Conservation (phyloP, 805 yeast species). For the Schwanniomyces polymorphus region DNA sequence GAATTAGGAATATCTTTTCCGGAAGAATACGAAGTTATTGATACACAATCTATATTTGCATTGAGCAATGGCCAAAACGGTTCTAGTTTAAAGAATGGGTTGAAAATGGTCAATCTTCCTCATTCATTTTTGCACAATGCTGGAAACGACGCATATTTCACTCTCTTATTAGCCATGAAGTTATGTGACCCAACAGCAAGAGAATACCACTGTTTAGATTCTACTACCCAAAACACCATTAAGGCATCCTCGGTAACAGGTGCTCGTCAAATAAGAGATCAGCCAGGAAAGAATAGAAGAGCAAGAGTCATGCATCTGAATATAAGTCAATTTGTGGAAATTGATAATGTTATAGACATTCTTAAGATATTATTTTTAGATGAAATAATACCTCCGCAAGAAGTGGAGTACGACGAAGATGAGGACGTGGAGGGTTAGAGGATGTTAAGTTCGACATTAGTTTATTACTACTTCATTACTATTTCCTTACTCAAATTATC, state of each 20-base stretch:
- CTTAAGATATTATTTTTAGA: neutral
- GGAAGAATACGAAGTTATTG: slow-evolving; percentile 24
- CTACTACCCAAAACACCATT: neutral
- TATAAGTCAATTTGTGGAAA: slow-evolving; percentile 1
- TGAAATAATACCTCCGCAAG: neutral
- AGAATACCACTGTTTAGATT: slow-evolving; percentile 6
- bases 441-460: too few relatives aligned
- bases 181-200: slow-evolving; percentile 47
- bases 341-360: neutral
- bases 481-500: neutral
- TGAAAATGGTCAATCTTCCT: slow-evolving; percentile 50
- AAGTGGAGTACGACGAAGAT: neutral
- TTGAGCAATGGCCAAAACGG: slow-evolving; percentile 40
- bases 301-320: neutral
- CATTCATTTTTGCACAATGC: slow-evolving; percentile 66
- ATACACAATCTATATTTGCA: slow-evolving; percentile 49
- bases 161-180: slow-evolving; percentile 49
- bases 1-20: slow-evolving; percentile 50
- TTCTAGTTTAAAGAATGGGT: slow-evolving; percentile 43
- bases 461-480: too few relatives aligned
- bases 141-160: slow-evolving; percentile 68
- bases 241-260: neutral
- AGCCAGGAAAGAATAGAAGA: slow-evolving; percentile 3
- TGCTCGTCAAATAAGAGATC: neutral
- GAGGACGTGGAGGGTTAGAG: neutral